phyloP scores from a whole-genome alignment of 176 grass and related monocot species.

The Oryza meridionalis region DNA sequence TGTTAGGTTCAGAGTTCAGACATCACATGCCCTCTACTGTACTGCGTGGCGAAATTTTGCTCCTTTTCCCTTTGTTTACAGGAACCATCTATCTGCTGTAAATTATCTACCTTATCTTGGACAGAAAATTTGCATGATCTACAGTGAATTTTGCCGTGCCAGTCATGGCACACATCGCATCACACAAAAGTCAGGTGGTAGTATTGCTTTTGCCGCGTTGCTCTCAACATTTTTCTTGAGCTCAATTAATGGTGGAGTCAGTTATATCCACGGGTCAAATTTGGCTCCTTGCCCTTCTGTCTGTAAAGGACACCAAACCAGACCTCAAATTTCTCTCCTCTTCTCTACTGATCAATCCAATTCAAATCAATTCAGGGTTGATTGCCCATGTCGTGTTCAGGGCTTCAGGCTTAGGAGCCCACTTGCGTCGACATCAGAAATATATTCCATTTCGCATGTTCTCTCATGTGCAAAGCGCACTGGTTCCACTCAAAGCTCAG shows the following conservation, averaged over 20 bases:
- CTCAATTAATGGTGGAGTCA: neutral
- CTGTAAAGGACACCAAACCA: slow-evolving; percentile 19
- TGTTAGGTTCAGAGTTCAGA: slow-evolving; percentile 5
- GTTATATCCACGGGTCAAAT: slow-evolving; percentile 25
- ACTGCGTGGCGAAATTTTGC: neutral
- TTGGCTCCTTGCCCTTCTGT: slow-evolving; percentile 1
- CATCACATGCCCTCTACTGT: neutral
- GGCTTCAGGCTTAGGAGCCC: neutral
- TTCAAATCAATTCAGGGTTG: too few relatives aligned
- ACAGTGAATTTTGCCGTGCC: neutral
- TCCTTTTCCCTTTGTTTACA: too few relatives aligned
- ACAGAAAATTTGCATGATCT: neutral
- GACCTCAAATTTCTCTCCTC: neutral
- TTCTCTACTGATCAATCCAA: too few relatives aligned
- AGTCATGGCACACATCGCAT: slow-evolving; percentile 18
- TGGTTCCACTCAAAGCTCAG: neutral
- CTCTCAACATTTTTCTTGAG: neutral
- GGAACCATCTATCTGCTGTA: neutral
- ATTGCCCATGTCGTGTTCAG: neutral
- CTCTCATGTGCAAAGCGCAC: slow-evolving; percentile 22
- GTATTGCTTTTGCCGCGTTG: neutral
- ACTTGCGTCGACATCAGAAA: neutral
- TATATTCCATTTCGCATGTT: neutral
- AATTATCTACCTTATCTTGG: neutral
- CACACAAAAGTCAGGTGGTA: neutral